Conservation (phyloP, 2,329 filamentous ascomycete genomes). For the Exophiala lecanii-corni region DNA sequence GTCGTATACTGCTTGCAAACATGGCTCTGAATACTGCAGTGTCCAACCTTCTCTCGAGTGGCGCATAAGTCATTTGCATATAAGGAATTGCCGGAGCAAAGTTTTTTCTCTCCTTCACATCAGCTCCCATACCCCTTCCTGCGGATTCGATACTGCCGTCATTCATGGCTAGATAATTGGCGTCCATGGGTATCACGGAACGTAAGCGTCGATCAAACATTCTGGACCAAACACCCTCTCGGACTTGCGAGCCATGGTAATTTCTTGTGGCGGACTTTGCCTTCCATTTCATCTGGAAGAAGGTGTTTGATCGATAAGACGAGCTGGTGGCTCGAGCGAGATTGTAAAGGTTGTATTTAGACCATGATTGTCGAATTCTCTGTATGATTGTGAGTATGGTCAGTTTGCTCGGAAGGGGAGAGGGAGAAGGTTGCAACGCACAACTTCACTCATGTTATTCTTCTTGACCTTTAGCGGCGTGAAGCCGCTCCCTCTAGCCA, state of each 20-base stretch:
- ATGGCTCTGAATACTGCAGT: conserved; percentile 90
- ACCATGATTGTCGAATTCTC: conserved; percentile 96
- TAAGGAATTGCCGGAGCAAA: conserved; percentile 57
- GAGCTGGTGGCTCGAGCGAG: conserved; percentile 55
- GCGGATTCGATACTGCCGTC: conserved; percentile 81
- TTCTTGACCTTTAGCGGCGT: not conserved
- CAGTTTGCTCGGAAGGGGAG: not conserved
- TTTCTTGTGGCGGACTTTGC: conserved; percentile 78
- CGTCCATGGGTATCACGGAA: conserved; percentile 80
- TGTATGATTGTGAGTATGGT: conserved; percentile 36
- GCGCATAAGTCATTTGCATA: conserved; percentile 93
- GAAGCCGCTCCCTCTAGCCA: not conserved
- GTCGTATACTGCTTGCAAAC: conserved; percentile 88
- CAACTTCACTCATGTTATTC: not conserved
- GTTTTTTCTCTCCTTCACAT: conserved; percentile 25
- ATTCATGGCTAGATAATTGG: conserved; percentile 68
- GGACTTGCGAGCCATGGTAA: conserved; percentile 93
- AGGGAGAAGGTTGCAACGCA: not conserved
- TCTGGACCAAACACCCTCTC: conserved; percentile 87
- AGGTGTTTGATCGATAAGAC: conserved; percentile 52
- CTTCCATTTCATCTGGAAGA: conserved; percentile 98
- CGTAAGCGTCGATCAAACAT: conserved; percentile 82
- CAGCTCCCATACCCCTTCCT: conserved; percentile 73
- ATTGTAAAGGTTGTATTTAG: conserved; percentile 96
- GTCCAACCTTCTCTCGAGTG: conserved; percentile 83